Percentiles rank a stretch among this genome's conserved stretches.
Conservation (phyloP, 768 basidiomycete species). For the Mycena olivaceomarginata region DNA sequence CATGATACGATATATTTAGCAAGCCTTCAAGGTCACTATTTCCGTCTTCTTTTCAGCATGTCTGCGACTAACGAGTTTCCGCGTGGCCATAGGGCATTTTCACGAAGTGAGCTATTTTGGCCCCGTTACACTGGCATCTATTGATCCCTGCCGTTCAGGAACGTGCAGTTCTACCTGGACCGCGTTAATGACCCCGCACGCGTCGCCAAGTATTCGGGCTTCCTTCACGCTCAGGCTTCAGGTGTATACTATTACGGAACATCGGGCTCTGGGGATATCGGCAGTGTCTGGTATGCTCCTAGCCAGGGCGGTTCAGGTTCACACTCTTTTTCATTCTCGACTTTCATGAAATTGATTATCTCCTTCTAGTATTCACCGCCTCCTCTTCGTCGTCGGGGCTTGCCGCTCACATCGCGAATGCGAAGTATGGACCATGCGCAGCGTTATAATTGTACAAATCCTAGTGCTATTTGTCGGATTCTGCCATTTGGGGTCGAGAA, state of each 20-base stretch:
- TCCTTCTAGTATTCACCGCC: constrained; percentile 57
- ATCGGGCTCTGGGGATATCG: constrained; percentile 61
- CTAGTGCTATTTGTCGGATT: no score
- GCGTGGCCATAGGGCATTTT: constrained; percentile 63
- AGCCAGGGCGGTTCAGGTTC: constrained; percentile 52
- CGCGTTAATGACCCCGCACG: constrained; percentile 63
- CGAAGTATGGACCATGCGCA: constrained; percentile 63
- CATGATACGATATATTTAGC: constrained; percentile 47
- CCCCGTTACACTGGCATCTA: no score
- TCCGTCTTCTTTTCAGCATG: neutral
- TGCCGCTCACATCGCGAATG: constrained; percentile 63
- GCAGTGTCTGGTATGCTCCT: constrained; percentile 63
- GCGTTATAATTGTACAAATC: neutral
- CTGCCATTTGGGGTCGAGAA: no score
- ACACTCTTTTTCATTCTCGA: neutral
- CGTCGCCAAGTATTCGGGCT: constrained; percentile 62
- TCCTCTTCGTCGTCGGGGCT: constrained; percentile 65
- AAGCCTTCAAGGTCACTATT: constrained; percentile 64
- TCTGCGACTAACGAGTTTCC: neutral
- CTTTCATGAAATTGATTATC: neutral
- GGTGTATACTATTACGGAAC: constrained; percentile 68
- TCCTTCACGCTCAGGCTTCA: constrained; percentile 62
- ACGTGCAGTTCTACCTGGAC: constrained; percentile 71
- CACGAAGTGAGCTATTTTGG: constrained; percentile 57
- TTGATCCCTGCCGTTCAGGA: constrained; percentile 35